Base-by-base conservation (phyloP, 345 rosid species). In the Eutrema yunnanense region DNA sequence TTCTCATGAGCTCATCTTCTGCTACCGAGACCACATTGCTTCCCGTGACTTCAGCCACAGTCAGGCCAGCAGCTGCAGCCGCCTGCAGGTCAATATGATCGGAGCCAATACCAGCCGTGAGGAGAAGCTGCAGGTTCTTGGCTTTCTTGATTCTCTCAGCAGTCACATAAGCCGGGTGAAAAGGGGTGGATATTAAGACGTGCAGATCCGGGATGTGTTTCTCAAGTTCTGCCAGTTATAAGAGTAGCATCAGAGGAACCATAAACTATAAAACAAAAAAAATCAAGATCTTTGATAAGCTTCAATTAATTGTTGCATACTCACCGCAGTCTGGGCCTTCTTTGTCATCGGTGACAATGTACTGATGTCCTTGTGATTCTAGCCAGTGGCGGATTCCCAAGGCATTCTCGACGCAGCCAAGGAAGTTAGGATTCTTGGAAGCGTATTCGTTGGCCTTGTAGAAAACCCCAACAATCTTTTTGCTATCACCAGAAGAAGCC, bases 1-100 rank as follows among this genome's bases (percentile, higher is more conserved):
- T 85, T 73, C 99, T 87, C 97, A 91, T 94, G 58, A 94, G 95
- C 78, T 94, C 97, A 2, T 94, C 96, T 80, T 95, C 97, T 5
- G 99, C 97, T 64, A 95, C 96, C 0, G 96, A 91, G 44, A 94
- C 98, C 10, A 73, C 81, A 68, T 94, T 94, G 90, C 98, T 91
- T 69, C 98, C 96, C 0, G 97, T 94, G 71, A 94, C 96, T 78
- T 94, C 96, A 13, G 96, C 96, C 11, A 91, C 97, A 4, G 98
- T 94, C 51, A 91, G 67, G 32, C 97, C 98, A 46, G 95, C 95
- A 42, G 84, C 88, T 30, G 96, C 93, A 7, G 96, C 98, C 1
- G 98, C 98, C 47, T 87, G 73, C 46, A 94, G 81, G 73, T 94
- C 97, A 11, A 94, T 82, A 74, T 94, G 97, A 48, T 94, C 98